Percentiles rank a stretch among this genome's conserved stretches.
Conservation (phyloP, 306 rosid species). For the Malus sieversii region DNA sequence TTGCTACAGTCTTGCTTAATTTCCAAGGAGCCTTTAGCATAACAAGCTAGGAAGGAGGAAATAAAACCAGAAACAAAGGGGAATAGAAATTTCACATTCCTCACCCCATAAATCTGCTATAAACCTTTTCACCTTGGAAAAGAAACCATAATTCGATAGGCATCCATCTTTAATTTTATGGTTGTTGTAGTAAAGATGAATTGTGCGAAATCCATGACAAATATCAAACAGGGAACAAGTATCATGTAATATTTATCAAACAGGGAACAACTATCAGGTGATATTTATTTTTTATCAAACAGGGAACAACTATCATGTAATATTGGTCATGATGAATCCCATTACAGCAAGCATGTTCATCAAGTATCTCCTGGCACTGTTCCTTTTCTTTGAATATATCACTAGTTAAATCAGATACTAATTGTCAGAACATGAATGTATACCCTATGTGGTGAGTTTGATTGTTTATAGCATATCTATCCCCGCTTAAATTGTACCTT, state of each 20-base stretch:
- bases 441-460: neutral
- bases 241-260: neutral
- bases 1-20: neutral
- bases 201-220: neutral
- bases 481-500: neutral
- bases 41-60: no score
- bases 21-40: neutral
- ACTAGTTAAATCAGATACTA: neutral
- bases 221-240: neutral
- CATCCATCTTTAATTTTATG: no score
- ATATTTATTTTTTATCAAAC: neutral
- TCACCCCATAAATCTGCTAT: no score
- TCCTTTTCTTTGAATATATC: neutral
- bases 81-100: neutral
- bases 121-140: neutral
- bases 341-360: neutral
- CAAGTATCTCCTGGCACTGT: neutral
- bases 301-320: neutral
- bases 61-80: neutral
- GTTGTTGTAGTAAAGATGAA: no score
- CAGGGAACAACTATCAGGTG: no score
- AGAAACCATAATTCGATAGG: no score
- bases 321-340: neutral
- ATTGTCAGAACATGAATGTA: neutral
- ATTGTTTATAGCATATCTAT: neutral